phyloP scores from a whole-genome alignment of 2,329 filamentous ascomycete genomes.

The Calonectria pseudoreteaudii region DNA sequence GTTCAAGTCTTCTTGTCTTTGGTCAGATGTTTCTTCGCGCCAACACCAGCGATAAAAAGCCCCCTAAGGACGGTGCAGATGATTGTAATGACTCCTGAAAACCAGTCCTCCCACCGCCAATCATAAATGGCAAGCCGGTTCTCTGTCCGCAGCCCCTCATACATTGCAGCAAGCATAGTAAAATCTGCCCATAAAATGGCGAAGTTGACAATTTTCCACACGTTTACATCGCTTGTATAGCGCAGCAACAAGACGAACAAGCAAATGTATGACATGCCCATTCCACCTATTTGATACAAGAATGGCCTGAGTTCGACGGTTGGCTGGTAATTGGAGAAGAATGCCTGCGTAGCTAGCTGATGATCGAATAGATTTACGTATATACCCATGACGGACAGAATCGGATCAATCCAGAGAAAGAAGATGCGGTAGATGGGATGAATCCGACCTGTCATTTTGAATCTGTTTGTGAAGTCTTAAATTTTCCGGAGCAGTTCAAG shows the following conservation, averaged over 20 bases:
- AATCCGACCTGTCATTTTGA: conserved; percentile 20
- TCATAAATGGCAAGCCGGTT: conserved; percentile 15
- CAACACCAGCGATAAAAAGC: conserved; percentile 31
- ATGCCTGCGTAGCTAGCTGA: conserved; percentile 25
- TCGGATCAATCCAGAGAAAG: conserved; percentile 40
- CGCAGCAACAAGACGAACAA: conserved; percentile 27
- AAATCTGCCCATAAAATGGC: conserved; percentile 36
- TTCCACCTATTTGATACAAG: conserved; percentile 39
- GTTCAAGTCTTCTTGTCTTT: conserved; percentile 17
- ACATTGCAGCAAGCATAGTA: conserved; percentile 32
- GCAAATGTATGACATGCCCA: conserved; percentile 33
- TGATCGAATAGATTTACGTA: conserved; percentile 34
- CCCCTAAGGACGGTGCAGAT: conserved; percentile 28
- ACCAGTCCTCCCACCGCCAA: conserved; percentile 36
- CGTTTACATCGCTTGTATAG: conserved; percentile 33
- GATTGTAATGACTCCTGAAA: conserved; percentile 16
- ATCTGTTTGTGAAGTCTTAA: neutral
- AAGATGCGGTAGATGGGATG: conserved; percentile 34
- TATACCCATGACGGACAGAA: conserved; percentile 30
- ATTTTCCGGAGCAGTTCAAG: no score
- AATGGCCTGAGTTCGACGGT: conserved; percentile 28
- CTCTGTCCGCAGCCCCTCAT: conserved; percentile 25
- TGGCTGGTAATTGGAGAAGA: conserved; percentile 23
- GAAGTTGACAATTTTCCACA: conserved; percentile 37
- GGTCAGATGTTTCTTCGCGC: conserved; percentile 13